Base-by-base conservation (phyloP, 306 rosid species). In the Quercus aquifolioides region DNA sequence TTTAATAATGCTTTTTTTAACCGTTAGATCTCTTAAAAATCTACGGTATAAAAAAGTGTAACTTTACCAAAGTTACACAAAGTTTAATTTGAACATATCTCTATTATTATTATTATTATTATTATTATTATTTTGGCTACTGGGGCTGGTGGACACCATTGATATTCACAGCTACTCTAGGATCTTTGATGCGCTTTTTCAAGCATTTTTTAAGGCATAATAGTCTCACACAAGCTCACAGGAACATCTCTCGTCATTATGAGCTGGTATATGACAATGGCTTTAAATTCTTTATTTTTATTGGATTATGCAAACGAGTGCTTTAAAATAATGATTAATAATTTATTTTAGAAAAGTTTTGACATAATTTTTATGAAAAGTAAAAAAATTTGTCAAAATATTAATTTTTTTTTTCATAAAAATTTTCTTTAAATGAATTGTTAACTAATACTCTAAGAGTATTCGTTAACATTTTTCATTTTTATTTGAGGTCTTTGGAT, bases 111-210 rank as follows among this genome's bases (percentile, higher is more conserved):
- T 33, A 33, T 35, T 35, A 72, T 78, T 33, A 33, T 35, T 33
- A 35, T 35, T 35, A 35, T 35, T 35, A 72, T 78, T 79, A 65
- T 33, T 41, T 7, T 85, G 64, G 63, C 68, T 77, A 26, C 58
- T 89, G 96, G 77, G 98, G 98, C 74, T 92, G 98, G 98, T 94
- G 98, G 97, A 92, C 96, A n/a, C 98, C 98, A 28, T 51, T 86
- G 84, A 79, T 94, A 26, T 82, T 89, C 59, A 94, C 98, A 43
- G 89, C 98, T 54, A 73, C 90, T 81, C 59, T 92, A 76, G 84
- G 93, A 58, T 94, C 94, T 75, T 93, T 94, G 55, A 94, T 85
- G 78, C 90, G 86, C 70, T 92, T 92, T 76, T 85, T 85, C 65
- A 92, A 88, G 35, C 97, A 92, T 82, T 81, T 86, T 76, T 88